A percentile compares a stretch with the other conserved stretches of the same genome.
phyloP scores from a whole-genome alignment of 805 yeast species.

The Ogataea angusta region DNA sequence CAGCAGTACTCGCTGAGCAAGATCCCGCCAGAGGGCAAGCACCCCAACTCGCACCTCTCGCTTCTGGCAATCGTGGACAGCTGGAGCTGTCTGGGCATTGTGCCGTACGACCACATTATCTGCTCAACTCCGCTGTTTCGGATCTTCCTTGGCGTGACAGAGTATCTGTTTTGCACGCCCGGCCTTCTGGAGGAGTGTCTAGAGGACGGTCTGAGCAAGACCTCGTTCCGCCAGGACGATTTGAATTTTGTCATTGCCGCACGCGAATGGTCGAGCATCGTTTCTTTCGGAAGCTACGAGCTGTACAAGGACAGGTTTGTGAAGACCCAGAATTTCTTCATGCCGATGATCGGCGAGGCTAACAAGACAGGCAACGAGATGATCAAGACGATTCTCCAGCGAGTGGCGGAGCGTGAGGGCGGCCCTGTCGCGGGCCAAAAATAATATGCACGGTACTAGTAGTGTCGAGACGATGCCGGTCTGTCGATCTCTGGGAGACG shows the following conservation, averaged over 20 bases:
- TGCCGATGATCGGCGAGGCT: slow-evolving; percentile 86
- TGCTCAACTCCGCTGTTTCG: slow-evolving; percentile 94
- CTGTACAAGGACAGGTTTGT: slow-evolving; percentile 72
- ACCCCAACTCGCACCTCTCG: slow-evolving; percentile 88
- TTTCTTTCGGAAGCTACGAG: slow-evolving; percentile 69
- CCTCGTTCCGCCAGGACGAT: slow-evolving; percentile 81
- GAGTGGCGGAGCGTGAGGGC: slow-evolving; percentile 28
- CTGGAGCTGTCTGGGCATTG: slow-evolving; percentile 81
- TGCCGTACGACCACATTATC: slow-evolving; percentile 95
- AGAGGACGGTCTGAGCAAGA: slow-evolving; percentile 62
- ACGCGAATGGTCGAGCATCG: slow-evolving; percentile 80
- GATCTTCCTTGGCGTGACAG: slow-evolving; percentile 90
- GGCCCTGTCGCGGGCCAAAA: background rate
- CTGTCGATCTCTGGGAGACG: background rate
- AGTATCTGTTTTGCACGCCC: slow-evolving; percentile 83
- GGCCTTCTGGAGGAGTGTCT: slow-evolving; percentile 78
- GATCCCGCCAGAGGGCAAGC: slow-evolving; percentile 60
- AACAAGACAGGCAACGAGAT: slow-evolving; percentile 87
- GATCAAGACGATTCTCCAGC: slow-evolving; percentile 69
- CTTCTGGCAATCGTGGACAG: slow-evolving; percentile 89
- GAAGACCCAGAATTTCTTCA: slow-evolving; percentile 76
- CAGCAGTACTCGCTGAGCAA: slow-evolving; percentile 77
- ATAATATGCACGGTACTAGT: background rate
- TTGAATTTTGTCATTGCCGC: slow-evolving; percentile 91
- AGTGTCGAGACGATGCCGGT: background rate